Conservation (phyloP, 2,329 filamentous ascomycete species). For the Fusarium sp. region DNA sequence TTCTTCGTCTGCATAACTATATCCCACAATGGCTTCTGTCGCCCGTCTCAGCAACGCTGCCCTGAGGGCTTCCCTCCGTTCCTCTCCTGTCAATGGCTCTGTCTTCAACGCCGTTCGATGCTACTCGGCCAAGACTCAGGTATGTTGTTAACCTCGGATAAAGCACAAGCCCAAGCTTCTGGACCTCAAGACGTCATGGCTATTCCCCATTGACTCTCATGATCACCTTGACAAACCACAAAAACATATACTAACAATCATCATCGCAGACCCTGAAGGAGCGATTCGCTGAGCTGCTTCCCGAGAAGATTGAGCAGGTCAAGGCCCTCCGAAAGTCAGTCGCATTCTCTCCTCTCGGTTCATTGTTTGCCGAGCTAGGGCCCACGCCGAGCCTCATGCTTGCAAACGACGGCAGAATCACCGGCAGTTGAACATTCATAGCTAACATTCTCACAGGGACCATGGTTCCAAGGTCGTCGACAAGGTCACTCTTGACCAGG, state of each 20-base stretch:
- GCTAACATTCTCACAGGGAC: constrained; percentile 70
- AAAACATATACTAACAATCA: constrained; percentile 16
- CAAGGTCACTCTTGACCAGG: constrained; percentile 99
- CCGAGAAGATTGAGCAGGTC: constrained; percentile 98
- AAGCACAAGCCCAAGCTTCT: constrained; percentile 20
- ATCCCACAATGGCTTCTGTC: constrained; percentile 80
- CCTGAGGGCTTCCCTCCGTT: constrained; percentile 80
- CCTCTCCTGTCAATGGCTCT: constrained; percentile 75
- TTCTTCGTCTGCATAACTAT: constrained; percentile 46
- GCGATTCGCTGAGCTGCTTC: constrained; percentile 95
- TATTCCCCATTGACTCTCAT: constrained; percentile 1
- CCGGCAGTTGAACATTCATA: constrained; percentile 13
- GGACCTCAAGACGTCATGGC: constrained; percentile 12
- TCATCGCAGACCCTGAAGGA: constrained; percentile 88
- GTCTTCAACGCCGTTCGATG: constrained; percentile 87
- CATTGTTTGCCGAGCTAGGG: constrained; percentile 26
- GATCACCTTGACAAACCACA: not conserved
- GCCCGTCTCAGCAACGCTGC: constrained; percentile 84
- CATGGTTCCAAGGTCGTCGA: constrained; percentile 95
- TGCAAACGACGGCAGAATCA: constrained; percentile 11
- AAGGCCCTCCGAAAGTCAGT: constrained; percentile 96
- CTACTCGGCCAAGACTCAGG: constrained; percentile 94
- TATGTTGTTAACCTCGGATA: constrained; percentile 59
- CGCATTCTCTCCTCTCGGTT: constrained; percentile 31
- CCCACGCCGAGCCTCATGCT: constrained; percentile 25